Evolutionary conservation across 208 protist species (phyloP), one percentile per base, ranked within the genome.

Genomic region (Leptomonas seymouri): DNA sequence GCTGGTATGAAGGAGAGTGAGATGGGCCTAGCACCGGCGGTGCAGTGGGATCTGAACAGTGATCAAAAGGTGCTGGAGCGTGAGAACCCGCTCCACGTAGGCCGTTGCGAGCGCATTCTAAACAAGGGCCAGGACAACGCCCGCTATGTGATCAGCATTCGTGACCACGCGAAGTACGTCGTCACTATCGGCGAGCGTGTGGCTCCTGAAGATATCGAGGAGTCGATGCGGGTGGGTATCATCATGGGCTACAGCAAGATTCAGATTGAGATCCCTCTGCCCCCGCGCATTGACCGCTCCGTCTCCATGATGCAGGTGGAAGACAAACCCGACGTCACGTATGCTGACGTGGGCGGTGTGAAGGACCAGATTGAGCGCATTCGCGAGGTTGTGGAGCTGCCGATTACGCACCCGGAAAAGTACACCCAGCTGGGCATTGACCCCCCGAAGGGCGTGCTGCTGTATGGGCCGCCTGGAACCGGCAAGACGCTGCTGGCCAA

Each of bases 241-340:
- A 71, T 93, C 28, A 89, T 99, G 65, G 98, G 99, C 60, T 97
- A 99, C 58, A 97, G 80, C 64, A 99, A 99, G 71, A 99, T 99
- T 78, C 94, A 99, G 79, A 99, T 99, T 83, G 97, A 99, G 81
- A 98, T 99, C 57, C 99, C 99, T 27, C 96, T 99, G 42, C 99
- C 99, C n/a, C 99, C 99, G 20, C 97, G 98, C 71, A 99, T 99
- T 76, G 99, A 99, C 81, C 98, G 99, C 12, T 98, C 96, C 23
- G 99, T 99, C 7, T 99, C 98, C 3, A 99, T 99, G 96, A 99
- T 99, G 99, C 93, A 99, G 78, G 98, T 98, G n/a, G 95, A 98
- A 84, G 95, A 98, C 76, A 98, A 98, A 68, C 95, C 95, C 16
- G 99, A 99, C 78, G 94, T 99, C 23, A 99, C 99, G 3, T 99